These are phyloP conservation scores for Ceratobasidium sp. DNA, from an alignment of 1,284 basidiomycete genomes.

Conservation along the genomic window DNA sequence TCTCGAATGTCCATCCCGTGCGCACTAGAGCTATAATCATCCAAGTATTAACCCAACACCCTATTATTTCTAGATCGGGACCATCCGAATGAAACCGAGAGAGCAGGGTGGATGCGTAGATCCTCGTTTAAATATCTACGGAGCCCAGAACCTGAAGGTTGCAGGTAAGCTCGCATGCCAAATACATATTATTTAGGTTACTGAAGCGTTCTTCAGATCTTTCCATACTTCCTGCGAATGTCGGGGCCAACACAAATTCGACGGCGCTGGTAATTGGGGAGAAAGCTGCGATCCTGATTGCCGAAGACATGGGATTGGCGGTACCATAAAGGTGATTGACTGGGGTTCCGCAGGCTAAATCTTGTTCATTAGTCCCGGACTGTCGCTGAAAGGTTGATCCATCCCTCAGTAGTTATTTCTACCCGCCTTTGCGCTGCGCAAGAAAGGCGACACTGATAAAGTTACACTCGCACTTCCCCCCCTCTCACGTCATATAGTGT, in stretches of 20 bases:
- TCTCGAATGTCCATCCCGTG: constrained; percentile 53
- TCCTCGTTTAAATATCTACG: constrained; percentile 71
- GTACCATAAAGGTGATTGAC: not conserved
- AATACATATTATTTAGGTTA: too few species aligned
- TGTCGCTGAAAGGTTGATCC: too few species aligned
- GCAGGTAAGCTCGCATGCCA: constrained; percentile 55
- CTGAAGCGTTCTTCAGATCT: constrained; percentile 4
- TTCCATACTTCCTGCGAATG: constrained; percentile 32
- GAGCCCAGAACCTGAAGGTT: constrained; percentile 70
- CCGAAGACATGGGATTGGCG: constrained; percentile 36
- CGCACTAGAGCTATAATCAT: constrained; percentile 11
- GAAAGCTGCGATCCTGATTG: constrained; percentile 38
- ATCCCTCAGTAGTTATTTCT: too few species aligned
- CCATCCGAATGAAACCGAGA: constrained; percentile 75
- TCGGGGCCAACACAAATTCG: constrained; percentile 35
- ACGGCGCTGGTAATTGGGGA: constrained; percentile 36
- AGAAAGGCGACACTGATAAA: too few species aligned
- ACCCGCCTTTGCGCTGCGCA: too few species aligned
- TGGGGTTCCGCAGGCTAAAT: too few species aligned
- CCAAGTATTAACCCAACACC: not conserved
- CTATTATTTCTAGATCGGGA: constrained; percentile 63
- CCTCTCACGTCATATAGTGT: too few species aligned
- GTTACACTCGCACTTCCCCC: too few species aligned
- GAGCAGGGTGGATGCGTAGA: constrained; percentile 73
- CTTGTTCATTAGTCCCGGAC: too few species aligned